Percentiles rank a stretch among this genome's conserved stretches.
Evolutionary conservation across 345 rosid genomes (phyloP).

Genomic region (Excoecaria agallocha): DNA sequence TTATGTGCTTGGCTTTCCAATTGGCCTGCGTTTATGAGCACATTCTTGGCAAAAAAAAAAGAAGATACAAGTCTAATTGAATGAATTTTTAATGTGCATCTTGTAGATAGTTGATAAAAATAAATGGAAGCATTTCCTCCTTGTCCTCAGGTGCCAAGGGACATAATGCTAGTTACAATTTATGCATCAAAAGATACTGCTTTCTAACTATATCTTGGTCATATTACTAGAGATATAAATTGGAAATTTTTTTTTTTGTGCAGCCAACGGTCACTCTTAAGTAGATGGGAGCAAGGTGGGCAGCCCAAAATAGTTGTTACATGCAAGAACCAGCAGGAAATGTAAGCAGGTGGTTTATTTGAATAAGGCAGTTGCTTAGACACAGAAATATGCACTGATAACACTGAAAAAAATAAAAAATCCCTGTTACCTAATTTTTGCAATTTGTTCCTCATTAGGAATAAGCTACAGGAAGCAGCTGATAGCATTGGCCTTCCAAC

Average conservation of each 20-base stretch:
- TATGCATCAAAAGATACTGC: slow-evolving; percentile 1
- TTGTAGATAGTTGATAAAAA: not conserved
- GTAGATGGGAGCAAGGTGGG: slow-evolving; percentile 80
- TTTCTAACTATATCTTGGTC: not conserved
- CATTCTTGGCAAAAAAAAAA: not conserved
- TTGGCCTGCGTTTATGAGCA: not conserved
- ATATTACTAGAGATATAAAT: not conserved
- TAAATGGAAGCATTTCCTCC: not conserved
- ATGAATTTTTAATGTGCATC: not conserved
- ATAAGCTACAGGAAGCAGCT: slow-evolving; percentile 72
- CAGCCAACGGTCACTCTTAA: slow-evolving; percentile 65
- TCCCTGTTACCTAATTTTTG: not conserved
- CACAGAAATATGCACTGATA: not conserved
- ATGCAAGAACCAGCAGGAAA: slow-evolving; percentile 85
- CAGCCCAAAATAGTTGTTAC: slow-evolving; percentile 86
- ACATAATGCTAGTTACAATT: slow-evolving; percentile 5
- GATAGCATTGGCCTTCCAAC: slow-evolving; percentile 79
- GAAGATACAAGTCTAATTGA: not conserved
- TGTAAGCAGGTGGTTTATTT: slow-evolving; percentile 61
- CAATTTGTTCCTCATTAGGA: slow-evolving; percentile 41
- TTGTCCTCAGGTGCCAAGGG: not conserved
- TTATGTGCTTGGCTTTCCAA: not conserved
- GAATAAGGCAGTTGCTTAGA: slow-evolving; percentile 8
- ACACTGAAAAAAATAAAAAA: not conserved
- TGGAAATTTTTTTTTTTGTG: slow-evolving; percentile 18